These are phyloP conservation scores for Flaveria brownii DNA, from an alignment of 129 eudicot species.

Conservation along the genomic window DNA sequence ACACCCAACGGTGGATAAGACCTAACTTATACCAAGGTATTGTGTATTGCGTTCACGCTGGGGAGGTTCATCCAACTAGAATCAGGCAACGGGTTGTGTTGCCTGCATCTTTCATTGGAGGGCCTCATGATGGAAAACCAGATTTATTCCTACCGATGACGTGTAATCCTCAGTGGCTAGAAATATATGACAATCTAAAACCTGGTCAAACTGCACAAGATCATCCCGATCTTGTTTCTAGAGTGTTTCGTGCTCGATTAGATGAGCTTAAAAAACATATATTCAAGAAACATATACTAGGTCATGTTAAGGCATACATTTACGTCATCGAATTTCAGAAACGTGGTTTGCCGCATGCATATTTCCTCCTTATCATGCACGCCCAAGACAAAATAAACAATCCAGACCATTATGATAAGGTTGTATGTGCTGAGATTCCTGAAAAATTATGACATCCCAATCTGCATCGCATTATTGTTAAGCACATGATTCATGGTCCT, in stretches of 20 bases:
- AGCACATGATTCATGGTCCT: no score
- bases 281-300: no score
- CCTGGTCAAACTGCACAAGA: no score
- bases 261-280: no score
- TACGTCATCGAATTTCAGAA: not conserved
- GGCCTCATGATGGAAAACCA: not conserved
- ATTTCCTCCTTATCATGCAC: not conserved
- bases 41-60: not conserved
- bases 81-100: not conserved
- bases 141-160: not conserved
- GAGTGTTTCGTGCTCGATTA: no score
- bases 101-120: slow-evolving; percentile 2
- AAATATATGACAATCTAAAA: not conserved
- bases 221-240: no score
- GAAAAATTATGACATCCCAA: no score
- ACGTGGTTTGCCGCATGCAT: not conserved
- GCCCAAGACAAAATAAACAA: not conserved
- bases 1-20: no score
- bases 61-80: slow-evolving; percentile 1
- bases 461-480: no score
- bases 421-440: not conserved
- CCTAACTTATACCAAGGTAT: no score
- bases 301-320: not conserved
- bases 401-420: not conserved
- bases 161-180: not conserved